Percentiles rank a stretch among this genome's conserved stretches.
phyloP scores from a whole-genome alignment of 129 eudicot species.

The Helianthus annuus region DNA sequence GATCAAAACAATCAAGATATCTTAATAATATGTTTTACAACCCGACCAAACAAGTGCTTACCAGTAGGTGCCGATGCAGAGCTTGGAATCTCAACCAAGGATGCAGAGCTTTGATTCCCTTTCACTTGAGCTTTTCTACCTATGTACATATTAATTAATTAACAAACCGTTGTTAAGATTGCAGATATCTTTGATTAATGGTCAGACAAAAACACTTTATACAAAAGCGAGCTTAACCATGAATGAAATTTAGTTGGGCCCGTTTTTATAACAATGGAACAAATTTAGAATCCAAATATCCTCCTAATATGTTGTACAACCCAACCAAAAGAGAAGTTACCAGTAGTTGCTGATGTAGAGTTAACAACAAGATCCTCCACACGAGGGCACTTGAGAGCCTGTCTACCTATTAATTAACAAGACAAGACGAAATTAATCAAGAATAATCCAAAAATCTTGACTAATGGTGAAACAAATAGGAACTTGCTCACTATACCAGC shows the following conservation, averaged over 20 bases:
- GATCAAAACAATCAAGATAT: no score
- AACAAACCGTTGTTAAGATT: neutral
- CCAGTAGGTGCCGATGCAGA: neutral
- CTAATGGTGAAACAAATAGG: neutral
- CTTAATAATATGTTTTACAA: neutral
- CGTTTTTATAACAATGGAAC: neutral
- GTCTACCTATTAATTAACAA: neutral
- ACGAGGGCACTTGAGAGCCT: neutral
- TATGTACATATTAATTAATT: no score
- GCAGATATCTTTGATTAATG: neutral
- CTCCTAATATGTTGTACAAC: neutral
- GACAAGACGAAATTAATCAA: neutral
- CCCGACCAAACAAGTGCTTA: neutral
- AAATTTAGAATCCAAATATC: neutral
- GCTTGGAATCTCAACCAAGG: neutral
- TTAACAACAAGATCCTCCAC: conserved; percentile 1
- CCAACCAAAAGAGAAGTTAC: neutral
- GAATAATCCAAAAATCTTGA: neutral
- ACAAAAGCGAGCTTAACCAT: no score
- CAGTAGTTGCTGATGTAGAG: neutral
- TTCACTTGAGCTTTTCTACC: neutral
- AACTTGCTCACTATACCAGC: neutral
- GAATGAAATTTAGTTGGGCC: neutral
- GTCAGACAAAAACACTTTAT: neutral
- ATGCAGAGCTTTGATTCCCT: no score